Evolutionary conservation across 495 filamentous ascomycete genomes (phyloP), one percentile per base, ranked within the genome.

Genomic region (Tuber melanosporum): DNA sequence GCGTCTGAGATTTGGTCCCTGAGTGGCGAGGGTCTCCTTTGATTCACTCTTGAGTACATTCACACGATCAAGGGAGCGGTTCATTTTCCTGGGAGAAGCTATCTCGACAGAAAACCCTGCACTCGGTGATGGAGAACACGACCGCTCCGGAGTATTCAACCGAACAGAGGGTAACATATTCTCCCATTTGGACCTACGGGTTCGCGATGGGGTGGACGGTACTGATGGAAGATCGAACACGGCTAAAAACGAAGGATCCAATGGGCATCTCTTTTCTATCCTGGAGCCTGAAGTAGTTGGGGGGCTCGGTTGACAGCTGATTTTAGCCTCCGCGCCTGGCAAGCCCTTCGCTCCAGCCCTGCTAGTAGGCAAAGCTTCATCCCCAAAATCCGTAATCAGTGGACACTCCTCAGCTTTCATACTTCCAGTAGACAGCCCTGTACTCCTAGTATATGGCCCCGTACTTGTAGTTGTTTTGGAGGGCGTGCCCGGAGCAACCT

Each of bases 121-220:
- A 19, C 49, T 52, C 49, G 22, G 22, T 32, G 52, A 10, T 15
- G 52, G 52, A 4, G 52, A 62, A n/a, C 52, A 62, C 9, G 52
- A 62, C n/a, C n/a, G 52, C n/a, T 62, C 52, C n/a, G 52, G 52
- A 62, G 52, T 62, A 62, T 32, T 62, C n/a, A 62, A 32, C n/a
- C 52, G 52, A 26, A 62, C n/a, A 6, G n/a, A 62, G 52, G 52
- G 52, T 6, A 62, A 10, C 10, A 62, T 32, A 62, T 32, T 32
- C 22, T 62, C 52, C 12, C 10, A 62, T 32, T 32, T 62, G 10
- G n/a, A 62, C 10, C 14, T 62, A 10, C 10, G n/a, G 52, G 10
- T 62, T 62, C 52, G n/a, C n/a, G 52, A 62, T 32, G 52, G 52
- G 10, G 52, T 62, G 14, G 52, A 62, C n/a, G 52, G 52, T 32